Conservation (phyloP, 257 asterid species). For the Echium plantagineum region DNA sequence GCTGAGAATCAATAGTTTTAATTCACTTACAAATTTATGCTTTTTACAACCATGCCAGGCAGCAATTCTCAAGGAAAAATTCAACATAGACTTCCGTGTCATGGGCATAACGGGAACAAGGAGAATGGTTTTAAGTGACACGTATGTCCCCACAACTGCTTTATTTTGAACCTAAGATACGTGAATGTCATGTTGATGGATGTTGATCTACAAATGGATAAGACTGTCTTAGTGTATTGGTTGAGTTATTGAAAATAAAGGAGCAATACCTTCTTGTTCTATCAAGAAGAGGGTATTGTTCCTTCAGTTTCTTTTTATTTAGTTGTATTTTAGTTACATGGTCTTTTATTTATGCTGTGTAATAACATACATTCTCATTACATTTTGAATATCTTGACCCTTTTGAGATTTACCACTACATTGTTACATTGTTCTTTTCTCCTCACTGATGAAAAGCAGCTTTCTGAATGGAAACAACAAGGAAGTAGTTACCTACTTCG, state of each 20-base stretch:
- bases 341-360: too few species aligned
- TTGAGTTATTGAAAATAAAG: too few species aligned
- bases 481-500: not conserved
- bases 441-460: not conserved
- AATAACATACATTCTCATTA: too few species aligned
- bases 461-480: too few species aligned
- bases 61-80: slow-evolving; percentile 85
- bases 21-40: not conserved
- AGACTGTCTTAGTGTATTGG: too few species aligned
- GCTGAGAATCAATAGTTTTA: slow-evolving; percentile 2
- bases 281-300: too few species aligned
- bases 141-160: slow-evolving; percentile 35
- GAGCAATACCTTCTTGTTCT: too few species aligned
- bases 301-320: too few species aligned
- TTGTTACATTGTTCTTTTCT: not conserved
- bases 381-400: not conserved
- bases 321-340: too few species aligned
- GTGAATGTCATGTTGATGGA: not conserved
- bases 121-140: slow-evolving; percentile 69
- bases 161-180: slow-evolving; percentile 1
- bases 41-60: slow-evolving; percentile 43
- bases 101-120: slow-evolving; percentile 82
- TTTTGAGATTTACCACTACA: not conserved
- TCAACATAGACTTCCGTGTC: slow-evolving; percentile 89
- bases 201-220: too few species aligned